Conservation (phyloP, 2,329 filamentous ascomycete genomes). For the Hypoxylon sp. region DNA sequence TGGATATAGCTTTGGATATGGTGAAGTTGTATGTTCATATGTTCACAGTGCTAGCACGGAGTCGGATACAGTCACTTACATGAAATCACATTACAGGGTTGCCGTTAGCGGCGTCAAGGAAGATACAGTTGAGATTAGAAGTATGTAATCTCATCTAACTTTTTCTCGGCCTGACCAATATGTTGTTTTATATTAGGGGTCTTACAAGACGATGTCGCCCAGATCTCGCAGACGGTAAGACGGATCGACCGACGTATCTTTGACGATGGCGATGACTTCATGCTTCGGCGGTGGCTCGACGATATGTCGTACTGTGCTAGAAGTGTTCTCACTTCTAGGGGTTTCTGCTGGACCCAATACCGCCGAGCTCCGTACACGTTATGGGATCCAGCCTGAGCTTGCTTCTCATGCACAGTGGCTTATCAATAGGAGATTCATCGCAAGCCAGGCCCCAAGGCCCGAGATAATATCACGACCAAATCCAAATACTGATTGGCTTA, state of each 20-base stretch:
- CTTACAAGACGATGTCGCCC: neutral
- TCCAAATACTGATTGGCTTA: neutral
- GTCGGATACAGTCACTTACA: neutral
- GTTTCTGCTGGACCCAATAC: neutral
- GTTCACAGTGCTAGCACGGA: neutral
- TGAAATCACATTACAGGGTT: neutral
- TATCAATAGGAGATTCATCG: neutral
- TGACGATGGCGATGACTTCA: neutral
- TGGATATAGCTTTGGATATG: slow-evolving; percentile 7
- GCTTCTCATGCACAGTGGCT: neutral
- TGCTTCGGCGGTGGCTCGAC: neutral
- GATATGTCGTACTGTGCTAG: neutral
- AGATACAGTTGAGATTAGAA: neutral
- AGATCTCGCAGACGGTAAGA: neutral
- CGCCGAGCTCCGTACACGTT: neutral
- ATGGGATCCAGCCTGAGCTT: neutral
- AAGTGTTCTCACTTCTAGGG: neutral
- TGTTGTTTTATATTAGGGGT: neutral
- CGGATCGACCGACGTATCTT: neutral
- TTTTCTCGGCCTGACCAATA: neutral
- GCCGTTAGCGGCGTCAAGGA: neutral
- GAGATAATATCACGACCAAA: neutral
- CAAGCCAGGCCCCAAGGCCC: neutral
- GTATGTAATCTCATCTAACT: neutral
- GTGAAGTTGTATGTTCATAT: slow-evolving; percentile 9